These are phyloP conservation scores for Brassica carinata DNA, from an alignment of 345 rosid species.

Conservation along the genomic window DNA sequence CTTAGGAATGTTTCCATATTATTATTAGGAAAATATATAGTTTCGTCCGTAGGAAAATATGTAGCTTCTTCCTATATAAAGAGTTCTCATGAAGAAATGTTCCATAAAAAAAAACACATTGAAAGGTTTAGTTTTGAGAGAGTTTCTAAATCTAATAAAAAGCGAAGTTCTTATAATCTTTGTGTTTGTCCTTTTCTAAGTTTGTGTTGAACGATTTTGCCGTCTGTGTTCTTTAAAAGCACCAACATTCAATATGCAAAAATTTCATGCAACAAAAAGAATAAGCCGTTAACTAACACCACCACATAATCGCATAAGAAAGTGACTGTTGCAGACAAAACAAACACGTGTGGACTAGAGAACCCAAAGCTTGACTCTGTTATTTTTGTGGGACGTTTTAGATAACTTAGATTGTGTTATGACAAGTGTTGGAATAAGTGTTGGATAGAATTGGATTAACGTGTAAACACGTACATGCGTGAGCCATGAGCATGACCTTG, in stretches of 20 bases:
- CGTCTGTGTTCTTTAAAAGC: neutral
- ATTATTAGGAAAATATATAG: too few species aligned
- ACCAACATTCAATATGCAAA: neutral
- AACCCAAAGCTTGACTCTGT: neutral
- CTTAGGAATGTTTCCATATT: too few species aligned
- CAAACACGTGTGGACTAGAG: neutral
- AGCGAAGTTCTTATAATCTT: too few species aligned
- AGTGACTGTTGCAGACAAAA: constrained; percentile 5
- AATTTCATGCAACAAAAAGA: constrained; percentile 16
- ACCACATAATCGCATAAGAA: constrained; percentile 12
- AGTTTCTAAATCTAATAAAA: too few species aligned
- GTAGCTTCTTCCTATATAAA: too few species aligned
- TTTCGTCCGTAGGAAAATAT: too few species aligned
- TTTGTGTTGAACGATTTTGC: neutral
- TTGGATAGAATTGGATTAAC: neutral
- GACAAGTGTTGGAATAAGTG: neutral
- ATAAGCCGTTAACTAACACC: constrained; percentile 4
- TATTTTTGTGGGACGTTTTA: neutral
- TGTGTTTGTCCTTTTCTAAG: neutral
- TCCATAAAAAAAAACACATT: too few species aligned
- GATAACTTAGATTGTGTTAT: neutral
- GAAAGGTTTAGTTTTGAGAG: too few species aligned
- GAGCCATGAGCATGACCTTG: neutral
- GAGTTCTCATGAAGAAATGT: too few species aligned
- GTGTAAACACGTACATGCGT: constrained; percentile 26